These are phyloP conservation scores for Candida gigantensis DNA, from an alignment of 1,139 yeast species.

Conservation along the genomic window DNA sequence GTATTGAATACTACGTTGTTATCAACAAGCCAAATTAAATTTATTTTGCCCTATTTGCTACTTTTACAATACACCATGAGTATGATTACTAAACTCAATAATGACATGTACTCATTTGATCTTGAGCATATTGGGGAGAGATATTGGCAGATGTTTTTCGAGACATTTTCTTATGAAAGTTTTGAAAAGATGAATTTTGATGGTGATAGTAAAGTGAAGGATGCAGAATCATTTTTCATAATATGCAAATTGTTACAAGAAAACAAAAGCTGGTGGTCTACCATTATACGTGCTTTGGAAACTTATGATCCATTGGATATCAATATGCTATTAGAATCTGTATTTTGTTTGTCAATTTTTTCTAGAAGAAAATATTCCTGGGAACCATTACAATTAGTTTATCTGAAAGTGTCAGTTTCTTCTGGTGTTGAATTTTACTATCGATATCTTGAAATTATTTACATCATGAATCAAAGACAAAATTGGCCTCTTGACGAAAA, in stretches of 20 bases:
- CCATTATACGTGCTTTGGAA: constrained; percentile 6
- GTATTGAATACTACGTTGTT: constrained; percentile 5
- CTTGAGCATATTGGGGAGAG: neutral
- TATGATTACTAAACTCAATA: constrained; percentile 10
- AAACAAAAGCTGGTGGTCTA: constrained; percentile 11
- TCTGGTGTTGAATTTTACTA: constrained; percentile 18
- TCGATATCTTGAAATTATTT: constrained; percentile 32
- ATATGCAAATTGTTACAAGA: constrained; percentile 10
- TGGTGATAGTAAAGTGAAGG: constrained; percentile 4
- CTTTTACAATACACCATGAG: constrained; percentile 22
- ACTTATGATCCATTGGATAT: constrained; percentile 9
- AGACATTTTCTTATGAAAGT: constrained; percentile 9
- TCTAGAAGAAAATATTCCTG: constrained; percentile 10
- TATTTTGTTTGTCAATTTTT: constrained; percentile 16
- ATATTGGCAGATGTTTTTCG: constrained; percentile 18
- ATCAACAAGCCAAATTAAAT: constrained; percentile 8
- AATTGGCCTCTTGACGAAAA: constrained; percentile 43
- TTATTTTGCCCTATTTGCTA: constrained; percentile 24
- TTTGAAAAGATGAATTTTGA: constrained; percentile 11
- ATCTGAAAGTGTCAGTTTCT: constrained; percentile 7
- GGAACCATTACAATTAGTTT: constrained; percentile 14
- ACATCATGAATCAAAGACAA: constrained; percentile 26
- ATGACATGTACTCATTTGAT: neutral
- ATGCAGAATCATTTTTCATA: constrained; percentile 16
- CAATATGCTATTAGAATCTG: constrained; percentile 12